phyloP scores from a whole-genome alignment of 352 stramenopile genomes.

The Phytophthora sansomeana region DNA sequence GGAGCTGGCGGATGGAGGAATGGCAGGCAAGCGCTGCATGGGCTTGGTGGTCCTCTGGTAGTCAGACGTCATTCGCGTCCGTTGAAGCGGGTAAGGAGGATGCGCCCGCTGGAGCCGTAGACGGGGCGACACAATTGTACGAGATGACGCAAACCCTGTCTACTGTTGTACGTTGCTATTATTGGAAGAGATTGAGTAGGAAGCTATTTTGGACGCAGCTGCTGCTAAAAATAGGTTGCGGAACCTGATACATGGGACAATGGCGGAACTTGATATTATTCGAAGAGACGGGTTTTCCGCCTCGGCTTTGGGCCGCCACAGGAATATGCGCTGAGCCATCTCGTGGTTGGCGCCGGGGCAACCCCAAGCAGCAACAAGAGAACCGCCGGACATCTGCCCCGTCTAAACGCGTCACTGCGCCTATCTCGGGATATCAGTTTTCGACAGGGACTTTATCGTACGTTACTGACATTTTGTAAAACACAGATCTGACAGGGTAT shows the following conservation, averaged over 20 bases:
- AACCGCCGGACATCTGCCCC: background rate
- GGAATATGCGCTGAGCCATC: slow-evolving; percentile 41
- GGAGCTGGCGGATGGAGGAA: slow-evolving; percentile 30
- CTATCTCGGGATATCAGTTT: background rate
- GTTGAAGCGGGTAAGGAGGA: slow-evolving; percentile 29
- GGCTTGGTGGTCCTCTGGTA: slow-evolving; percentile 1
- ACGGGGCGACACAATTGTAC: background rate
- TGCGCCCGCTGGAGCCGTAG: background rate
- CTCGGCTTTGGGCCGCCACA: slow-evolving; percentile 16
- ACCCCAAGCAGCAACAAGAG: slow-evolving; percentile 28
- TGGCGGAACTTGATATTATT: background rate
- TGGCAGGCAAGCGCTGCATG: slow-evolving; percentile 8
- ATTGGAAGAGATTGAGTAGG: background rate
- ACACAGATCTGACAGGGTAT: slow-evolving; percentile 17
- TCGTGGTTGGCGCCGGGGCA: slow-evolving; percentile 19
- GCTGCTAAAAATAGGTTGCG: background rate
- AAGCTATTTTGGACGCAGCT: background rate
- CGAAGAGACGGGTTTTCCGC: background rate
- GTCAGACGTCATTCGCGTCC: slow-evolving; percentile 35
- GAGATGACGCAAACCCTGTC: slow-evolving; percentile 3
- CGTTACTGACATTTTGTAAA: no score
- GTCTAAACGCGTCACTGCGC: background rate
- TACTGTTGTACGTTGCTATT: background rate
- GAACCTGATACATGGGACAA: background rate
- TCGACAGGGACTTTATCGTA: background rate